Percentiles rank a stretch among this genome's conserved stretches.
Conservation (phyloP, 208 protist species). For the Trypanosoma boissoni region DNA sequence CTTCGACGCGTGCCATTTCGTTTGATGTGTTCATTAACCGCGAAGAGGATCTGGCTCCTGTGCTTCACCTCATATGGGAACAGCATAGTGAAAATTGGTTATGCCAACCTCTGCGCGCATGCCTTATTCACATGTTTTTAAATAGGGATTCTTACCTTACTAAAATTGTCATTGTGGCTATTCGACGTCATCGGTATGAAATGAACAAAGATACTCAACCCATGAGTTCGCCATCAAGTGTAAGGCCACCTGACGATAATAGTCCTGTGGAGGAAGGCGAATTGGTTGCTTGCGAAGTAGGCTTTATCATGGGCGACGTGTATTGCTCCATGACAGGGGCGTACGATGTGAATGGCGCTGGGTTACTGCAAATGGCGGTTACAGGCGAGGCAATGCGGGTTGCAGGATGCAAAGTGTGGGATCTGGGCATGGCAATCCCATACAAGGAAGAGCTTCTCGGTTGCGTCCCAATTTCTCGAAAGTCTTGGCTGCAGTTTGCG, state of each 20-base stretch:
- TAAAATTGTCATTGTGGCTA: slow-evolving; percentile 66
- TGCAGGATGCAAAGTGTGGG: slow-evolving; percentile 71
- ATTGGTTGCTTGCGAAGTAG: slow-evolving; percentile 70
- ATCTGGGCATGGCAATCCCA: slow-evolving; percentile 83
- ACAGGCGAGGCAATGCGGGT: slow-evolving; percentile 44
- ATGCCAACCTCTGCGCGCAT: slow-evolving; percentile 60
- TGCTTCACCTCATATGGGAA: slow-evolving; percentile 51
- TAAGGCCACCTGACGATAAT: neutral
- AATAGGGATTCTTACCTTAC: slow-evolving; percentile 48
- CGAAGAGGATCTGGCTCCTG: slow-evolving; percentile 49
- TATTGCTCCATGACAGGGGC: slow-evolving; percentile 82
- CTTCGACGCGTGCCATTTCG: slow-evolving; percentile 10
- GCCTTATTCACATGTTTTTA: slow-evolving; percentile 66
- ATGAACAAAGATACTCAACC: neutral
- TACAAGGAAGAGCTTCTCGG: slow-evolving; percentile 64
- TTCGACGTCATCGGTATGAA: slow-evolving; percentile 52
- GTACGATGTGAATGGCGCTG: slow-evolving; percentile 68
- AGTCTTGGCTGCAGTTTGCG: slow-evolving; percentile 48
- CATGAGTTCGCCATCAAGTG: neutral
- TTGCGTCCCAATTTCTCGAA: slow-evolving; percentile 32
- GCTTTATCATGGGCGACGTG: slow-evolving; percentile 81
- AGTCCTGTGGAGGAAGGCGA: slow-evolving; percentile 44
- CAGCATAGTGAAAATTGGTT: slow-evolving; percentile 88
- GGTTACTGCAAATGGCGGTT: slow-evolving; percentile 61
- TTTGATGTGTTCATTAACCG: slow-evolving; percentile 80